Evolutionary conservation across 2,329 filamentous ascomycete species (phyloP).

Genomic region (Phialophora verrucosa): DNA sequence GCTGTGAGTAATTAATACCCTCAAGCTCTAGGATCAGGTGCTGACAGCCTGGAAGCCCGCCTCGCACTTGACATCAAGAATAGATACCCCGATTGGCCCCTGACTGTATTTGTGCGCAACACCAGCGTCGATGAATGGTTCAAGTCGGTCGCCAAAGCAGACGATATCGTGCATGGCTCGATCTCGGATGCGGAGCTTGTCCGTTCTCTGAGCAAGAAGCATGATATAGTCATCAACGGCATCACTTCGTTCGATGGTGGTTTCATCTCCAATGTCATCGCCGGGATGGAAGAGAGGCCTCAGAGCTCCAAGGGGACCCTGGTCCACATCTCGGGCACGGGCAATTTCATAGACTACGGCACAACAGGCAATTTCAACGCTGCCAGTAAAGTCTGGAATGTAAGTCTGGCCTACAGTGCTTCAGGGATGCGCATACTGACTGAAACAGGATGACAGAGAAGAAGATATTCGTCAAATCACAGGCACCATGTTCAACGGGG

Average conservation of each 20-base stretch:
- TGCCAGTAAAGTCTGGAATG: constrained; percentile 33
- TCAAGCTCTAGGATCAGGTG: background rate
- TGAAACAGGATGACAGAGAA: constrained; percentile 27
- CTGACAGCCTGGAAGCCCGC: constrained; percentile 18
- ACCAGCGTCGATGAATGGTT: constrained; percentile 25
- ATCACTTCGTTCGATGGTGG: constrained; percentile 27
- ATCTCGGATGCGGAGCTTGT: constrained; percentile 27
- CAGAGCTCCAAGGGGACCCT: constrained; percentile 25
- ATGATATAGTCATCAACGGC: constrained; percentile 33
- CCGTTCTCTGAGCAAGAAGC: constrained; percentile 28
- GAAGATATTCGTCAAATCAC: constrained; percentile 29
- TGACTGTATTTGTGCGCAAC: constrained; percentile 26
- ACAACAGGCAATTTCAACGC: constrained; percentile 29
- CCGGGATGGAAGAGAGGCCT: constrained; percentile 29
- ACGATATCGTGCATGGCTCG: constrained; percentile 29
- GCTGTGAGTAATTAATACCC: constrained; percentile 15
- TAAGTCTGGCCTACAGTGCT: constrained; percentile 8
- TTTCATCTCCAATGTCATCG: constrained; percentile 23
- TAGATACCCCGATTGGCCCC: constrained; percentile 22
- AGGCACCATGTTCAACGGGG: constrained; percentile 29
- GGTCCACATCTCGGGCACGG: constrained; percentile 27
- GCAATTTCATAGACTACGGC: constrained; percentile 31
- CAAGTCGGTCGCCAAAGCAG: constrained; percentile 14
- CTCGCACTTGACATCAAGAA: constrained; percentile 24
- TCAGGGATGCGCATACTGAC: background rate